phyloP scores from a whole-genome alignment of 1,284 basidiomycete genomes.

The Melampsora americana region DNA sequence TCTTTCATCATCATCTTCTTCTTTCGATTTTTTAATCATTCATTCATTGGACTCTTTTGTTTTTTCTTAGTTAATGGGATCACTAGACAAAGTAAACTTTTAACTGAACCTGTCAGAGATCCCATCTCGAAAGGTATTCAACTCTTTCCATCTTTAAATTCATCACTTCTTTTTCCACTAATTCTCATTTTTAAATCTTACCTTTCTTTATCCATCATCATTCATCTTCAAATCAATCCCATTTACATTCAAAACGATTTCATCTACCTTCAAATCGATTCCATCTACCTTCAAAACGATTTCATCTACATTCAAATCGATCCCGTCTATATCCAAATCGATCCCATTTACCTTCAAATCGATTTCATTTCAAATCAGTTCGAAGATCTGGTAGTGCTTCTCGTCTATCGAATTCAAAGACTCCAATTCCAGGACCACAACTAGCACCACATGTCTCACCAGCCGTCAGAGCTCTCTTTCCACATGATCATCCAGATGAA shows the following conservation, averaged over 20 bases:
- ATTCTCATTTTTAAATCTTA: too few relatives aligned
- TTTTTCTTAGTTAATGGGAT: slow-evolving; percentile 26
- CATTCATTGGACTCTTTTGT: not conserved
- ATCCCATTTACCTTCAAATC: too few relatives aligned
- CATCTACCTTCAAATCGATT: not conserved
- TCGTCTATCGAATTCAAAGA: not conserved
- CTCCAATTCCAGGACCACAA: slow-evolving; percentile 6
- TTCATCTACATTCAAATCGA: not conserved
- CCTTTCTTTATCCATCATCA: too few relatives aligned
- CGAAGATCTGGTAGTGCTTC: not conserved
- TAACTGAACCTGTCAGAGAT: slow-evolving; percentile 15
- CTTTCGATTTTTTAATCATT: not conserved
- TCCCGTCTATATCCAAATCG: not conserved
- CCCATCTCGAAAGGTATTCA: not conserved
- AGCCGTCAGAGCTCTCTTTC: slow-evolving; percentile 33
- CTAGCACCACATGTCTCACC: slow-evolving; percentile 18
- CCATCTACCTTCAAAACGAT: too few relatives aligned
- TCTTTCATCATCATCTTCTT: not conserved
- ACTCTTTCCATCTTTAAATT: too few relatives aligned
- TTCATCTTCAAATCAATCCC: too few relatives aligned
- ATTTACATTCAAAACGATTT: too few relatives aligned
- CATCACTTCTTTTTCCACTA: too few relatives aligned
- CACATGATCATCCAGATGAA: slow-evolving; percentile 20
- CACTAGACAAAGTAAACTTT: slow-evolving; percentile 16
- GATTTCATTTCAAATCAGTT: not conserved